A percentile compares a stretch with the other conserved stretches of the same genome.
Conservation (phyloP, 805 yeast genomes). For the Barnettozyma pratensis region DNA sequence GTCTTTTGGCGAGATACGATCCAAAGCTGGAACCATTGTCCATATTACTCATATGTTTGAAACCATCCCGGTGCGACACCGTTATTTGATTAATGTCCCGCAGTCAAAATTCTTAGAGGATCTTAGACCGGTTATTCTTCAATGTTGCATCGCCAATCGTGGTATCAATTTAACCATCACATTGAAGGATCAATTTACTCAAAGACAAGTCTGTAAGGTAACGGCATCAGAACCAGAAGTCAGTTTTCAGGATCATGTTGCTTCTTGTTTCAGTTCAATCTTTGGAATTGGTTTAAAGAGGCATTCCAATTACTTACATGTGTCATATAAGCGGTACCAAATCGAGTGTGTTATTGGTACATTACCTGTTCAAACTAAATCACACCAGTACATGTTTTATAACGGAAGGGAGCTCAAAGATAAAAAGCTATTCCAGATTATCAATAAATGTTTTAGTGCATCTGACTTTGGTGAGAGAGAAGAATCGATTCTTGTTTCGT, state of each 20-base stretch:
- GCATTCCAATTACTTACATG: constrained; percentile 25
- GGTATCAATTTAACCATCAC: constrained; percentile 13
- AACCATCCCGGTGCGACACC: constrained; percentile 39
- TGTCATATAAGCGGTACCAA: constrained; percentile 23
- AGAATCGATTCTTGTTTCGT: constrained; percentile 10
- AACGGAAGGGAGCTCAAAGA: constrained; percentile 31
- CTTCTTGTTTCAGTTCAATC: constrained; percentile 21
- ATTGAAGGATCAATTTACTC: background rate
- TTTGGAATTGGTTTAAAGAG: constrained; percentile 27
- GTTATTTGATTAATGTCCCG: constrained; percentile 20
- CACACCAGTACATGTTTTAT: constrained; percentile 40
- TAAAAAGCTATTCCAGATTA: constrained; percentile 10
- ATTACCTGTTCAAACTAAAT: constrained; percentile 29
- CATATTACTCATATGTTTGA: constrained; percentile 35
- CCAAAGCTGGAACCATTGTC: constrained; percentile 36
- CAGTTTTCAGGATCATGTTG: constrained; percentile 11
- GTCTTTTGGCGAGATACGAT: background rate
- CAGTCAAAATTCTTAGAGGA: constrained; percentile 23
- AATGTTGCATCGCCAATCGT: constrained; percentile 26
- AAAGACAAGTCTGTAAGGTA: constrained; percentile 8
- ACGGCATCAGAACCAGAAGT: background rate
- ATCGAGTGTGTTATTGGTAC: constrained; percentile 38
- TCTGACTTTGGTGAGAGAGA: constrained; percentile 19
- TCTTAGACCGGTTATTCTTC: constrained; percentile 28
- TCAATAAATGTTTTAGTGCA: constrained; percentile 25